phyloP scores from a whole-genome alignment of 2,329 filamentous ascomycete species.

The Curvularia lunata region DNA sequence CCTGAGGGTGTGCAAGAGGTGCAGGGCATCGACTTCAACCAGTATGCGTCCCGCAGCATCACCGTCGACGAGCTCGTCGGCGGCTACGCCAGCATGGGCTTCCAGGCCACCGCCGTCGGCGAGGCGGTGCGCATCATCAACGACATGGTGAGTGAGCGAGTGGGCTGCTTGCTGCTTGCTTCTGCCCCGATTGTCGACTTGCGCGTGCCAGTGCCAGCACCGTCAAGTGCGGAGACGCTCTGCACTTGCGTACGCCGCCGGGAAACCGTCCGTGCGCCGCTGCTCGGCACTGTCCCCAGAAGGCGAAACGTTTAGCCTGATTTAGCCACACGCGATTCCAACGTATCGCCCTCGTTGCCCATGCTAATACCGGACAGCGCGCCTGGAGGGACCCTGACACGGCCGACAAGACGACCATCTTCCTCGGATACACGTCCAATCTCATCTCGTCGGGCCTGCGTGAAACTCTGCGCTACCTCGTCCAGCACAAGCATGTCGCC shows the following conservation, averaged over 20 bases:
- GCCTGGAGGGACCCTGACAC: slow-evolving; percentile 82
- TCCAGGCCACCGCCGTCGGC: slow-evolving; percentile 79
- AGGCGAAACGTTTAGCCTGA: slow-evolving; percentile 42
- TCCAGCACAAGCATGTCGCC: slow-evolving; percentile 89
- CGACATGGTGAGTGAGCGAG: slow-evolving; percentile 73
- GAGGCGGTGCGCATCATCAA: slow-evolving; percentile 93
- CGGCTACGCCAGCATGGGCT: slow-evolving; percentile 85
- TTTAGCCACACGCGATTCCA: slow-evolving; percentile 33
- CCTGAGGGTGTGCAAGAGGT: slow-evolving; percentile 81
- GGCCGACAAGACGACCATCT: slow-evolving; percentile 83
- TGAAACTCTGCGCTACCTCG: slow-evolving; percentile 89
- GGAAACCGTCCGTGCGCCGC: slow-evolving; percentile 31
- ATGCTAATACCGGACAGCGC: slow-evolving; percentile 60
- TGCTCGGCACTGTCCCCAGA: slow-evolving; percentile 14
- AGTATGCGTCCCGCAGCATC: slow-evolving; percentile 73
- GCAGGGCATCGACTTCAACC: slow-evolving; percentile 90
- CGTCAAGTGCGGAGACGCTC: slow-evolving; percentile 30
- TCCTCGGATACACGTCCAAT: slow-evolving; percentile 97
- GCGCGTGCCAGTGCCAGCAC: slow-evolving; percentile 16
- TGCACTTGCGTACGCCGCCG: slow-evolving; percentile 1
- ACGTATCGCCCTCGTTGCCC: slow-evolving; percentile 20
- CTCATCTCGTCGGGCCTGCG: slow-evolving; percentile 94
- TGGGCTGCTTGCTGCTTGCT: slow-evolving; percentile 12
- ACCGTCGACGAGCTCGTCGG: slow-evolving; percentile 84
- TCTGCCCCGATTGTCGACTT: slow-evolving; percentile 15